Evolutionary conservation across 2,329 filamentous ascomycete genomes (phyloP).

Genomic region (Alternaria consortialis): DNA sequence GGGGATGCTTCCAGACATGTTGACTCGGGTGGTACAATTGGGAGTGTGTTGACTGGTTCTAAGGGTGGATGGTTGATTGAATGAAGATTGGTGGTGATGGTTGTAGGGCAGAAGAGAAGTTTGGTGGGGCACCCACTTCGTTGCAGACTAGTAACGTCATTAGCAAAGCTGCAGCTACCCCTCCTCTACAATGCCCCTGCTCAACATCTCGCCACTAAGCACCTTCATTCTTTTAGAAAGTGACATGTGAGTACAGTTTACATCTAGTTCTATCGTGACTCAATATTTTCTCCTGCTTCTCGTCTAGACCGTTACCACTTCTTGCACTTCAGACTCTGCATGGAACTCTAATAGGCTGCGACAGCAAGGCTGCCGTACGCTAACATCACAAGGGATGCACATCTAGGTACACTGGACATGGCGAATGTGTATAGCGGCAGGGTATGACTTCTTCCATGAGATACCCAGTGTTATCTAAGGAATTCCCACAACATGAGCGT

Average conservation of each 20-base stretch:
- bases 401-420: background rate
- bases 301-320: too few species aligned
- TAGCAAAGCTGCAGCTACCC: slow-evolving; percentile 32
- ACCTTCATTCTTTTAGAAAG: slow-evolving; percentile 7
- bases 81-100: slow-evolving; percentile 10
- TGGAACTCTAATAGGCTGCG: too few species aligned
- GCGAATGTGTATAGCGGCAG: background rate
- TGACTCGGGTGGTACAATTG: slow-evolving; percentile 19
- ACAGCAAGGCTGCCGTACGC: too few species aligned
- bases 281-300: background rate
- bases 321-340: too few species aligned
- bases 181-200: slow-evolving; percentile 33
- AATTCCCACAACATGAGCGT: too few species aligned
- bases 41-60: slow-evolving; percentile 1
- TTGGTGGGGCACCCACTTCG: slow-evolving; percentile 27
- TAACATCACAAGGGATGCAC: background rate
- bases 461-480: too few species aligned
- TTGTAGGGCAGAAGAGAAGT: slow-evolving; percentile 20
- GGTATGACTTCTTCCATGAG: background rate
- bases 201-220: slow-evolving; percentile 24
- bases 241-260: background rate
- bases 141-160: slow-evolving; percentile 27
- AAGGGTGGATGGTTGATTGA: background rate
- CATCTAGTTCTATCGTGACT: too few species aligned
- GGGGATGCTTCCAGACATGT: slow-evolving; percentile 60